phyloP scores from a whole-genome alignment of 441 rosid species.

The Theobroma grandiflorum region DNA sequence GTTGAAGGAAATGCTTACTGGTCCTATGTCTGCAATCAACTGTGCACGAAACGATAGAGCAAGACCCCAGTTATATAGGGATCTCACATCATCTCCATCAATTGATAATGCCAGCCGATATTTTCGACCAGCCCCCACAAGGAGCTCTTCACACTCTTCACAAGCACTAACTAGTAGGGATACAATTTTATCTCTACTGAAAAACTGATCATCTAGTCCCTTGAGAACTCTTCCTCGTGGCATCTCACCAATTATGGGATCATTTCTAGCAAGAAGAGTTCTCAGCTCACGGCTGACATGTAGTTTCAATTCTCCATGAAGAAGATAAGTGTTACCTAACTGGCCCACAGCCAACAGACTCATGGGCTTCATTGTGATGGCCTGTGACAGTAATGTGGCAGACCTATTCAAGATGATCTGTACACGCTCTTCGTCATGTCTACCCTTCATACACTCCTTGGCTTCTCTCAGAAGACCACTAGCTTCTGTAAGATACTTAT shows the following conservation, averaged over 20 bases:
- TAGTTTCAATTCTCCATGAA: slow-evolving; percentile 75
- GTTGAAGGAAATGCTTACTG: slow-evolving; percentile 48
- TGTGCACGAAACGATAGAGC: slow-evolving; percentile 81
- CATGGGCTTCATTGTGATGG: slow-evolving; percentile 66
- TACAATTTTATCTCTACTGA: slow-evolving; percentile 47
- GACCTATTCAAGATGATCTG: slow-evolving; percentile 51
- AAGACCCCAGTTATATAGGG: slow-evolving; percentile 82
- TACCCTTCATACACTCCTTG: slow-evolving; percentile 46
- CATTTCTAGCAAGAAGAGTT: slow-evolving; percentile 51
- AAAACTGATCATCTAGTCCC: slow-evolving; percentile 32
- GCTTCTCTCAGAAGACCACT: slow-evolving; percentile 63
- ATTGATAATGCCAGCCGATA: slow-evolving; percentile 67
- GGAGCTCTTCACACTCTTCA: slow-evolving; percentile 78
- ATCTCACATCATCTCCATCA: slow-evolving; percentile 69
- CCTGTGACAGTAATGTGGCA: slow-evolving; percentile 53
- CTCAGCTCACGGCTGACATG: slow-evolving; percentile 68
- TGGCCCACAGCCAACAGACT: slow-evolving; percentile 76
- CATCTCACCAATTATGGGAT: slow-evolving; percentile 38
- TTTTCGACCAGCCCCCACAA: slow-evolving; percentile 72
- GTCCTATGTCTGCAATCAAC: slow-evolving; percentile 77
- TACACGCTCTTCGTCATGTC: slow-evolving; percentile 48
- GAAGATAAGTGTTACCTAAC: slow-evolving; percentile 76
- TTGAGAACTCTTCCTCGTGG: slow-evolving; percentile 35
- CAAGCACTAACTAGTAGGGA: slow-evolving; percentile 58
- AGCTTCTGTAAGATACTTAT: slow-evolving; percentile 63